These are phyloP conservation scores for Wickerhamiella slavikovae DNA, from an alignment of 805 yeast species.

Conservation along the genomic window DNA sequence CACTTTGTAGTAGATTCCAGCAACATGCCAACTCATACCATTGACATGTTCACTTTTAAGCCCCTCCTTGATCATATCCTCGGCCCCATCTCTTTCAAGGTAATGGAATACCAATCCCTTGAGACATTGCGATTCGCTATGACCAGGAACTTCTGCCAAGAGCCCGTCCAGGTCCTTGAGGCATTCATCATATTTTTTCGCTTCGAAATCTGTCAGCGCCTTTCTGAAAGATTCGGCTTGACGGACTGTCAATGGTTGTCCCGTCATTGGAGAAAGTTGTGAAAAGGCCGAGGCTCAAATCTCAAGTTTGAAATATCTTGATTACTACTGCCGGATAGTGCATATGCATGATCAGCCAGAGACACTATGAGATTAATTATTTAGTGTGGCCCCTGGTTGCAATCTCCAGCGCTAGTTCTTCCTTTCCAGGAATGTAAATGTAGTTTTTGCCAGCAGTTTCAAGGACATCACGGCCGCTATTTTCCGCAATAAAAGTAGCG, in stretches of 20 bases:
- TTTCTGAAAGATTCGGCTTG: conserved; percentile 62
- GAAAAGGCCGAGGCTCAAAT: too few species aligned
- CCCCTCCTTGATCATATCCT: conserved; percentile 38
- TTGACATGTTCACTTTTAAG: conserved; percentile 35
- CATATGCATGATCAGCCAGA: too few species aligned
- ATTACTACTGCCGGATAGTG: too few species aligned
- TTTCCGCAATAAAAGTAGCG: conserved; percentile 62
- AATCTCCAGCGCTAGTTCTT: conserved; percentile 39
- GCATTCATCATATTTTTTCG: conserved; percentile 72
- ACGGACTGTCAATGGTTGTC: too few species aligned
- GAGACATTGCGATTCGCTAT: conserved; percentile 65
- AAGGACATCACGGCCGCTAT: conserved; percentile 38
- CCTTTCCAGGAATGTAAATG: conserved; percentile 62
- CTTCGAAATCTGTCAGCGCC: conserved; percentile 66
- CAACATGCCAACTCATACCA: conserved; percentile 62
- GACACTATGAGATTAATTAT: too few species aligned
- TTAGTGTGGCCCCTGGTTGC: conserved; percentile 58
- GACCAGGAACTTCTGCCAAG: conserved; percentile 52
- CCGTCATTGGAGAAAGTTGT: too few species aligned
- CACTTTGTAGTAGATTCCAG: conserved; percentile 64
- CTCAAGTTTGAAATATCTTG: too few species aligned
- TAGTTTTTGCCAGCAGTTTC: conserved; percentile 43
- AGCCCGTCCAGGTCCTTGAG: conserved; percentile 54
- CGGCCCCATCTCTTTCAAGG: conserved; percentile 42
- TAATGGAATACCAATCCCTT: conserved; percentile 55